These are phyloP conservation scores for Psidium guajava DNA, from an alignment of 345 rosid genomes.

Conservation along the genomic window DNA sequence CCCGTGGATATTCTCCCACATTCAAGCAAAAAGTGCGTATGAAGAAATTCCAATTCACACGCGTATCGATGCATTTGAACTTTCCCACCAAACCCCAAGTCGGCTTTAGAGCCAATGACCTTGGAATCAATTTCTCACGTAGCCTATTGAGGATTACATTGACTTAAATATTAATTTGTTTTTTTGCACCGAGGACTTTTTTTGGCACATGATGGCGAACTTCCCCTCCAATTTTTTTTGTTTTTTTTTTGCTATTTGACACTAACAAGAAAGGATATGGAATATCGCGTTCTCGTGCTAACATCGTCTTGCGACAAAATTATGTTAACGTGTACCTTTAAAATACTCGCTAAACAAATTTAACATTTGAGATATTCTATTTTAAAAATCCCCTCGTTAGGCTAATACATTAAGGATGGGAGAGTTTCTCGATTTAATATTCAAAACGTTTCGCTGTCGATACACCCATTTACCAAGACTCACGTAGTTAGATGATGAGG, in stretches of 20 bases:
- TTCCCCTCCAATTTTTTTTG: too few relatives aligned
- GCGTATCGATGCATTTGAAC: background rate
- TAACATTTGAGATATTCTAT: background rate
- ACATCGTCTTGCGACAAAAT: background rate
- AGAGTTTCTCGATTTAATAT: too few relatives aligned
- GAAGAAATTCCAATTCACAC: background rate
- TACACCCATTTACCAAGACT: too few relatives aligned
- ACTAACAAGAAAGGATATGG: too few relatives aligned
- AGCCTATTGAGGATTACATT: too few relatives aligned
- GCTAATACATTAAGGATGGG: too few relatives aligned
- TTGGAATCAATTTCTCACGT: background rate
- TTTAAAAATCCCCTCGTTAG: background rate
- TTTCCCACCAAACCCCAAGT: background rate
- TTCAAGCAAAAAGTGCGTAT: background rate
- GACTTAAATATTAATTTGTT: too few relatives aligned
- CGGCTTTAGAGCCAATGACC: background rate
- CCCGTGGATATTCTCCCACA: background rate
- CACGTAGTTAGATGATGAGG: too few relatives aligned
- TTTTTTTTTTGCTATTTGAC: too few relatives aligned
- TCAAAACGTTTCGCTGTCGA: too few relatives aligned
- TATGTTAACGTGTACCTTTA: background rate
- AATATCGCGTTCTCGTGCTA: background rate
- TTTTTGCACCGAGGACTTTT: background rate
- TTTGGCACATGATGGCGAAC: too few relatives aligned
- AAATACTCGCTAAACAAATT: background rate